Percentiles rank a stretch among this genome's conserved stretches.
These are phyloP conservation scores for Gamsiella multidivaricata DNA, from an alignment of 192 early-diverging fungal species.

Conservation along the genomic window DNA sequence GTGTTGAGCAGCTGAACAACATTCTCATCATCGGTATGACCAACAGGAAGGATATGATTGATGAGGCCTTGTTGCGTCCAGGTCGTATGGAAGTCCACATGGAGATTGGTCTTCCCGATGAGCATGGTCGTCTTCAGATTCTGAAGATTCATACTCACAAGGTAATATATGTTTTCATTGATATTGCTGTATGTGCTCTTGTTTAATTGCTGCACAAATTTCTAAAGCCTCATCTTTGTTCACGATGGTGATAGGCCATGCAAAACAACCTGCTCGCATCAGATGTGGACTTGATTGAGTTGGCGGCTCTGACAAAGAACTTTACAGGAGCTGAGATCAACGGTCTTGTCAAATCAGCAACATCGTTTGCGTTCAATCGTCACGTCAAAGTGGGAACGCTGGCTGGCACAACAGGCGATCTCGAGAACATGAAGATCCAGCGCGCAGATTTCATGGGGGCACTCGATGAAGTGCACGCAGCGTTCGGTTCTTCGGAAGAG, in stretches of 20 bases:
- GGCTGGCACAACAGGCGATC: slow-evolving; percentile 84
- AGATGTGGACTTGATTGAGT: slow-evolving; percentile 87
- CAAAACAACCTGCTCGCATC: slow-evolving; percentile 79
- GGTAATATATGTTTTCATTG: slow-evolving; percentile 51
- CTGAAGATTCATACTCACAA: slow-evolving; percentile 94
- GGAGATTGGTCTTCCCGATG: slow-evolving; percentile 96
- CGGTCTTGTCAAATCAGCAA: slow-evolving; percentile 91
- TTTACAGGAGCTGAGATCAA: slow-evolving; percentile 98
- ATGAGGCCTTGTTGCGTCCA: slow-evolving; percentile 95
- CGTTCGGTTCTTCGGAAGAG: slow-evolving; percentile 93
- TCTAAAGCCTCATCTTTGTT: no score
- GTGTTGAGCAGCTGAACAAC: slow-evolving; percentile 98
- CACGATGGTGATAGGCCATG: slow-evolving; percentile 68
- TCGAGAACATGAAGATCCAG: slow-evolving; percentile 88
- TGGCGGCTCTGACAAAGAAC: slow-evolving; percentile 93
- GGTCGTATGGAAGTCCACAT: slow-evolving; percentile 97
- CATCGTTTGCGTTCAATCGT: slow-evolving; percentile 95
- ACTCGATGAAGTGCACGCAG: slow-evolving; percentile 91
- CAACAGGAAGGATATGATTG: slow-evolving; percentile 97
- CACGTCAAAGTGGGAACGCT: slow-evolving; percentile 94
- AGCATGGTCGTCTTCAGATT: slow-evolving; percentile 91
- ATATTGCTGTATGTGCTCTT: no score
- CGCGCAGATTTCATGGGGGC: slow-evolving; percentile 89
- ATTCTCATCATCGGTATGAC: slow-evolving; percentile 99
- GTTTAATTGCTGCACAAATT: no score